Conservation (phyloP, 2,329 filamentous ascomycete genomes). For the Fusarium vanettenii region DNA sequence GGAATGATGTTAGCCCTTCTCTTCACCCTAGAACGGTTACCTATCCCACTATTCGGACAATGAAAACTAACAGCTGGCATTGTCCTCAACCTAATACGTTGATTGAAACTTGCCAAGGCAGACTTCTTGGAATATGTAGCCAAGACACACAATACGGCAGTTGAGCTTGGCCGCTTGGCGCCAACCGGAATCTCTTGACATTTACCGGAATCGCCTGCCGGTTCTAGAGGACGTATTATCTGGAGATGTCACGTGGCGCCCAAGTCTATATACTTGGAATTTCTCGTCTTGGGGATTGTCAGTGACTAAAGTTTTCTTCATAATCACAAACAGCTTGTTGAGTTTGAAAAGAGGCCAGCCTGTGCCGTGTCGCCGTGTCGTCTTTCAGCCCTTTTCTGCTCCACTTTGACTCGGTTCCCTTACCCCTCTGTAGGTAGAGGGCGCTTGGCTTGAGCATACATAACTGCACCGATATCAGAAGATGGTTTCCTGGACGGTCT, state of each 20-base stretch:
- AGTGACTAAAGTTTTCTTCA: neutral
- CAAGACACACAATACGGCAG: neutral
- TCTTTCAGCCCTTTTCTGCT: neutral
- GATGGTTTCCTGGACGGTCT: neutral
- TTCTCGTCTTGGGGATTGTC: neutral
- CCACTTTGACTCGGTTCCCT: neutral
- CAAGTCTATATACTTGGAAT: neutral
- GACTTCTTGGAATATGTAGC: neutral
- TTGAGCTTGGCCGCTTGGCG: neutral
- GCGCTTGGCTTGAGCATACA: neutral
- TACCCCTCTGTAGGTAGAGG: neutral
- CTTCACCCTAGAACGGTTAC: neutral
- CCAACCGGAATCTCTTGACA: neutral
- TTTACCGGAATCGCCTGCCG: neutral
- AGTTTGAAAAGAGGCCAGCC: neutral
- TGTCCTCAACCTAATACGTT: neutral
- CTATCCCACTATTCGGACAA: neutral
- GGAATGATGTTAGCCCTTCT: too few species aligned
- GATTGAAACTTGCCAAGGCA: neutral
- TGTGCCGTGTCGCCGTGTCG: neutral
- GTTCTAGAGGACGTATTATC: neutral
- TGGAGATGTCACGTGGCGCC: neutral
- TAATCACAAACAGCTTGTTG: neutral
- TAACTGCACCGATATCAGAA: neutral
- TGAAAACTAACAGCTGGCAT: too few species aligned